phyloP scores from a whole-genome alignment of 192 early-diverging fungal genomes.

The Globomyces pollinis-pini region DNA sequence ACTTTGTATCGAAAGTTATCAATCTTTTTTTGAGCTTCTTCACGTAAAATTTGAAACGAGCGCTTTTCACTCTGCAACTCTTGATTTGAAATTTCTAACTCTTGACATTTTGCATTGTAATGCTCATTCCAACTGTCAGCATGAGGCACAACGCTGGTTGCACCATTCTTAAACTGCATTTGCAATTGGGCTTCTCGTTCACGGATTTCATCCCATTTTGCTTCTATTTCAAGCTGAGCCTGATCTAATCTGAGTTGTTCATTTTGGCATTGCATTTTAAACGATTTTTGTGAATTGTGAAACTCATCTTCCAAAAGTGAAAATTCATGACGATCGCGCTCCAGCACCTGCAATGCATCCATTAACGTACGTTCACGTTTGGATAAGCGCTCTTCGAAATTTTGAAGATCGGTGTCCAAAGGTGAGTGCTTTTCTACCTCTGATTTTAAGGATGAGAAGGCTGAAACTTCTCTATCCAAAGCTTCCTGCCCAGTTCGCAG shows the following conservation, averaged over 20 bases:
- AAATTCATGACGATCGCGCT: not conserved
- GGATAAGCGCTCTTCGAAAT: too few species aligned
- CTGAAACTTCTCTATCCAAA: not conserved
- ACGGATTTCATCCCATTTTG: too few species aligned
- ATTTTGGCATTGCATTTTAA: not conserved
- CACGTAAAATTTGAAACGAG: not conserved
- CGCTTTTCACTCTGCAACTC: slow-evolving; percentile 6
- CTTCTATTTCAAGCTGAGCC: not conserved
- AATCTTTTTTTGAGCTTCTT: slow-evolving; percentile 5
- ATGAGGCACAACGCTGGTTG: too few species aligned
- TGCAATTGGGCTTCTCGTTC: too few species aligned
- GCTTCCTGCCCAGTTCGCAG: not conserved
- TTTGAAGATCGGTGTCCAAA: not conserved
- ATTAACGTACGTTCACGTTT: too few species aligned
- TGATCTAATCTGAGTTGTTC: not conserved
- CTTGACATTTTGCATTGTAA: slow-evolving; percentile 7
- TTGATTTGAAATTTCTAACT: not conserved
- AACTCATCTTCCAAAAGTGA: not conserved
- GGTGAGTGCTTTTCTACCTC: not conserved
- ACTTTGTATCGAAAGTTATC: not conserved
- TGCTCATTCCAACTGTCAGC: too few species aligned
- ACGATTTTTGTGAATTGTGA: not conserved
- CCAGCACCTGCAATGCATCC: not conserved
- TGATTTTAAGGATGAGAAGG: not conserved
- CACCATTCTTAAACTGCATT: too few species aligned